phyloP scores from a whole-genome alignment of 768 basidiomycete genomes.

The Termitomyces sp. region DNA sequence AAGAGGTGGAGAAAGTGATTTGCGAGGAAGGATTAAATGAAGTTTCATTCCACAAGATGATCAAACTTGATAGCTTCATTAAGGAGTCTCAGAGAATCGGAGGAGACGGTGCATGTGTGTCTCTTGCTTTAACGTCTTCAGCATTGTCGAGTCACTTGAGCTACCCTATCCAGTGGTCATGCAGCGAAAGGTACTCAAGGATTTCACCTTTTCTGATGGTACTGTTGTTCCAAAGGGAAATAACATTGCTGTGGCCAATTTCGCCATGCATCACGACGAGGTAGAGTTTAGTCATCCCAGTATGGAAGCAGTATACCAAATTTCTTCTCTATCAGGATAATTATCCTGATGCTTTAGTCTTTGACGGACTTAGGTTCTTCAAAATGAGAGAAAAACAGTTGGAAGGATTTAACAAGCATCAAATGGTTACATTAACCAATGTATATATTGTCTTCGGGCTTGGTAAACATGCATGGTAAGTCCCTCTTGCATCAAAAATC shows the following conservation, averaged over 20 bases:
- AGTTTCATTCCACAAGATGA: slow-evolving; percentile 29
- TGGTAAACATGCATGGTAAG: slow-evolving; percentile 10
- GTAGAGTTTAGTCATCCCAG: neutral
- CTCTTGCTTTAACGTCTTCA: too few species aligned
- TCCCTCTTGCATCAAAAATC: neutral
- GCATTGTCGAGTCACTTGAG: neutral
- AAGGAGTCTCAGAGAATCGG: slow-evolving; percentile 30
- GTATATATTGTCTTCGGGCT: slow-evolving; percentile 8
- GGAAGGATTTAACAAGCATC: slow-evolving; percentile 12
- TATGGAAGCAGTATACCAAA: neutral
- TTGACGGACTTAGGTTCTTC: slow-evolving; percentile 34
- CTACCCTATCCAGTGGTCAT: slow-evolving; percentile 9
- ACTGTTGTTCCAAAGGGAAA: slow-evolving; percentile 21
- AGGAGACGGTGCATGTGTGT: slow-evolving; percentile 22
- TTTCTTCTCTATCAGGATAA: slow-evolving; percentile 4
- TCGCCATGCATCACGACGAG: slow-evolving; percentile 9
- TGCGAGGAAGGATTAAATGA: slow-evolving; percentile 31
- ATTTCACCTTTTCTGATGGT: slow-evolving; percentile 22
- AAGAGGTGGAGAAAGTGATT: slow-evolving; percentile 33
- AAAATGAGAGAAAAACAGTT: slow-evolving; percentile 19
- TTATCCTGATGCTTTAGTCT: slow-evolving; percentile 17
- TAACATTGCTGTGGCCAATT: slow-evolving; percentile 8
- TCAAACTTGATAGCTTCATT: slow-evolving; percentile 40
- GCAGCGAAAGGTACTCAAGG: slow-evolving; percentile 13
- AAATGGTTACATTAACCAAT: slow-evolving; percentile 6